These are phyloP conservation scores for Phyllosticta citriasiana DNA, from an alignment of 2,329 filamentous ascomycete species.

Conservation along the genomic window DNA sequence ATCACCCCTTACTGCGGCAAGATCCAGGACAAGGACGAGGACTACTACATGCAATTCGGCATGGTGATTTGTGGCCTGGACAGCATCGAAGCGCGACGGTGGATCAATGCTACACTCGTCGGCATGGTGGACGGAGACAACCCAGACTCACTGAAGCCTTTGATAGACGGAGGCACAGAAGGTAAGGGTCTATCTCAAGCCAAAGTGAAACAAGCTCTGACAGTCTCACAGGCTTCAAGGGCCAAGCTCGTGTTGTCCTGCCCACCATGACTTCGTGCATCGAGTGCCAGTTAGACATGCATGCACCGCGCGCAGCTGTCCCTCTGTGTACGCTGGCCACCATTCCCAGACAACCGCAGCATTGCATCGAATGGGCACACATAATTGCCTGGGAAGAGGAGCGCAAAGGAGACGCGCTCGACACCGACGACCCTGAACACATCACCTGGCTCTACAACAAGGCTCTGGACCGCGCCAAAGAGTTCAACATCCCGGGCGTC, in stretches of 20 bases:
- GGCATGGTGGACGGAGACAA: constrained; percentile 79
- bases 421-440: constrained; percentile 94
- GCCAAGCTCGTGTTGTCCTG: constrained; percentile 84
- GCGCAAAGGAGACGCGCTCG: constrained; percentile 64
- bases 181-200: constrained; percentile 35
- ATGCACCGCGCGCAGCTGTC: constrained; percentile 92
- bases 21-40: constrained; percentile 94
- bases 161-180: constrained; percentile 95
- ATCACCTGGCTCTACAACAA: constrained; percentile 94
- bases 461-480: constrained; percentile 66
- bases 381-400: constrained; percentile 88
- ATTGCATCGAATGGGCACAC: constrained; percentile 98
- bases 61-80: constrained; percentile 89
- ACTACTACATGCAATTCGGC: constrained; percentile 96
- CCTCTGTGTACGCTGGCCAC: constrained; percentile 93
- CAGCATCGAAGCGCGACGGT: constrained; percentile 92
- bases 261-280: constrained; percentile 92
- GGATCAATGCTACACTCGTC: constrained; percentile 93
- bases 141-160: constrained; percentile 77
- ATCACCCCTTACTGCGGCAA: constrained; percentile 91
- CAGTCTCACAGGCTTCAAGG: constrained; percentile 68
- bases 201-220: not conserved
- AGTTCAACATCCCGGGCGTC: constrained; percentile 86
- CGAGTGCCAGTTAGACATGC: constrained; percentile 97
- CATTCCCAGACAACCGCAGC: constrained; percentile 91